Evolutionary conservation across 2,329 filamentous ascomycete genomes (phyloP), one percentile per base, ranked within the genome.

Genomic region (Pezicula neosporulosa): DNA sequence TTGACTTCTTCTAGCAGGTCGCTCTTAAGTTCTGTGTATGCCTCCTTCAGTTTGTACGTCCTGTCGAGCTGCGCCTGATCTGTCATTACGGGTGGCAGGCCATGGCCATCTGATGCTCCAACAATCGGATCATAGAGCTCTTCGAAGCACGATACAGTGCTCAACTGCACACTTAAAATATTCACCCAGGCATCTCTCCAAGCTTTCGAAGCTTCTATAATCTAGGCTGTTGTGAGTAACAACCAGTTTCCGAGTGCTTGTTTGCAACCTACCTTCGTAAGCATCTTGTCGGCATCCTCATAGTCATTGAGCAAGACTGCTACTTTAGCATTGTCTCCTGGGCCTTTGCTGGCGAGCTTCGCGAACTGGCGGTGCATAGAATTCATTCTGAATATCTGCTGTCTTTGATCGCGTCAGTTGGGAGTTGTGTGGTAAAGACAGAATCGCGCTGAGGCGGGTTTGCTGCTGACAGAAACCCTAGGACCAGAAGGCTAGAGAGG

Each of bases 121-220:
- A 87, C 76, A 59, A 94, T 89, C 28, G 89, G 87, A 59, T 87
- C 82, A 75, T 92, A 94, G 47, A 95, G 73, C 55, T 77, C 76
- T 60, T 90, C 84, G 66, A 89, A 86, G 61, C 87, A 81, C 57
- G 82, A 77, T 45, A 84, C 73, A 52, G 88, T 76, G 39, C 82
- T 79, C 54, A 86, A 77, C 66, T 93, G 89, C 52, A 84, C 77
- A 51, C 77, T 78, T 51, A 89, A 78, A 57, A 93, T 84, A 53
- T 83, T 80, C 6, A 84, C 77, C 90, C 90, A 95, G 10, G 86
- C 80, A 63, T 93, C 87, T 63, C 86, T 83, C 85, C 89, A 94
- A 65, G 83, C 76, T 68, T 84, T 87, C 36, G 86, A 82, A 55
- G 86, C 84, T 57, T 90, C 86, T 60, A 91, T 82, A 60, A 94